Conservation (phyloP, 805 yeast genomes). For the Monosporozyma unispora region DNA sequence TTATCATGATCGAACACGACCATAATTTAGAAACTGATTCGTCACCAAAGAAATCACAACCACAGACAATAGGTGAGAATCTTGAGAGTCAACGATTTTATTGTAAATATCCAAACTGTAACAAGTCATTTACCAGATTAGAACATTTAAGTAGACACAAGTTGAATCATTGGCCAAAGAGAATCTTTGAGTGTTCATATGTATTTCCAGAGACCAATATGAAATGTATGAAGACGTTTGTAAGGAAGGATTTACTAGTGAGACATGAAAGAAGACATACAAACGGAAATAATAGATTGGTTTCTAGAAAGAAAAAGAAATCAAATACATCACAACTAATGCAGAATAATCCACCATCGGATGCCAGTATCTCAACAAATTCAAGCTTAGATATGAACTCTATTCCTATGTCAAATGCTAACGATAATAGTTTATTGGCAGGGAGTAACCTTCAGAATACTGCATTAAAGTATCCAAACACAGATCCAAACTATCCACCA, state of each 20-base stretch:
- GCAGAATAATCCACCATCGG: background rate
- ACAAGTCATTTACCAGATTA: conserved; percentile 46
- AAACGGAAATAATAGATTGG: conserved; percentile 6
- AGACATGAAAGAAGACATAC: conserved; percentile 40
- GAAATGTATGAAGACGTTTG: conserved; percentile 51
- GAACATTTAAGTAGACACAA: conserved; percentile 58
- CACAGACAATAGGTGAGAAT: background rate
- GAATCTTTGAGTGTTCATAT: conserved; percentile 41
- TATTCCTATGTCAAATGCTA: background rate
- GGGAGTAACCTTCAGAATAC: too few species aligned
- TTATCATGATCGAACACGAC: background rate
- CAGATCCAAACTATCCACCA: background rate
- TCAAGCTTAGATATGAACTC: background rate
- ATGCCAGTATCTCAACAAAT: background rate
- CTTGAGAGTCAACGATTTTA: conserved; percentile 20
- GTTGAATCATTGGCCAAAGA: conserved; percentile 47
- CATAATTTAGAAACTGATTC: background rate
- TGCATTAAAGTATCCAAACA: background rate
- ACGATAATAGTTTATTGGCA: too few species aligned
- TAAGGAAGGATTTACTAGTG: conserved; percentile 44
- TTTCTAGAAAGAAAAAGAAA: background rate
- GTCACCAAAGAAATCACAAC: background rate
- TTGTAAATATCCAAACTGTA: conserved; percentile 44
- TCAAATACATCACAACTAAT: background rate
- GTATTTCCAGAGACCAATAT: conserved; percentile 21